Conservation (phyloP, 176 grass and related monocot species). For the Carex scoparia region DNA sequence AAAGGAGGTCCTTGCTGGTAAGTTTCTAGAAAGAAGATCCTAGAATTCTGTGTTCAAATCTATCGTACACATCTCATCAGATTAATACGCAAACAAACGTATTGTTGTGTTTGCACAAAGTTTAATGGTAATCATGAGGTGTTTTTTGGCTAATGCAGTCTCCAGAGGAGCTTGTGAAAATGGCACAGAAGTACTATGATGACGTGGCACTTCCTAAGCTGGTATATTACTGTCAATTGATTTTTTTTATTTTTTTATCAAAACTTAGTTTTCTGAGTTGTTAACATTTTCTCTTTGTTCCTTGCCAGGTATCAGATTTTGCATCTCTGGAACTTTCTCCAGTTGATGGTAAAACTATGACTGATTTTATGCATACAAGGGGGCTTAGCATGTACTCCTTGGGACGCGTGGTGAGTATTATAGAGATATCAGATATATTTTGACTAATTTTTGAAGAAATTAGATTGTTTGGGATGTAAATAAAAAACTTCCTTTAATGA, state of each 20-base stretch:
- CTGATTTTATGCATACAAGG: constrained; percentile 98
- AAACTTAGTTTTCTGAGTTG: not conserved
- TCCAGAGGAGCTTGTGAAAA: constrained; percentile 71
- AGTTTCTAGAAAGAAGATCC: constrained; percentile 1
- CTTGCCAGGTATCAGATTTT: constrained; percentile 89
- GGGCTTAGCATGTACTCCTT: constrained; percentile 92
- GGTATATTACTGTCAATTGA: constrained; percentile 41
- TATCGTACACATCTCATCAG: not conserved
- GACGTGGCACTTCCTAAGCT: constrained; percentile 93
- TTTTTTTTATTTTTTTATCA: constrained; percentile 23
- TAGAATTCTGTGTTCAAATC: not conserved
- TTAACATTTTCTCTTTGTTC: constrained; percentile 11
- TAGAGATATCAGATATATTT: not conserved
- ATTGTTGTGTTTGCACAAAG: not conserved
- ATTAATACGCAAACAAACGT: not conserved
- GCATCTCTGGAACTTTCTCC: constrained; percentile 98
- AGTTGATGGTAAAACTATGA: constrained; percentile 96
- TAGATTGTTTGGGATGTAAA: not conserved
- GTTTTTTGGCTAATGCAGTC: constrained; percentile 53
- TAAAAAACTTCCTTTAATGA: not conserved
- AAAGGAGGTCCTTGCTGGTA: not conserved
- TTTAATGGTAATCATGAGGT: not conserved
- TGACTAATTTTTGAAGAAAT: not conserved
- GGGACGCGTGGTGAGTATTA: constrained; percentile 65
- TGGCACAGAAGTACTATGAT: constrained; percentile 88